Base-by-base conservation (phyloP, 2,329 filamentous ascomycete genomes). In the Xylaria sp. region DNA sequence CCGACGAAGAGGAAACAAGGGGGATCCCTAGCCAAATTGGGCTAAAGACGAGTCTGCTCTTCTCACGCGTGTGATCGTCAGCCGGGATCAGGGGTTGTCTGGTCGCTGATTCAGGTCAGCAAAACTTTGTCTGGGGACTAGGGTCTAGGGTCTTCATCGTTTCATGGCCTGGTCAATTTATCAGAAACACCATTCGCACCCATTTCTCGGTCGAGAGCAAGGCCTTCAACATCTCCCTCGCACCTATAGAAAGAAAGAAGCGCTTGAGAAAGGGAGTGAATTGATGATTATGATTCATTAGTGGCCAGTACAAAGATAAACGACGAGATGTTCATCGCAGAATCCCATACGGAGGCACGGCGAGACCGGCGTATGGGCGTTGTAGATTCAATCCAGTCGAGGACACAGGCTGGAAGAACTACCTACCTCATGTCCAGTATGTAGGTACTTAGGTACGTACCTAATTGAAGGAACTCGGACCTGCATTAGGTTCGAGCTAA, bases 61-160 rank as follows among this genome's bases (percentile, higher is more conserved):
- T 58, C 41, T 61, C 54, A 44, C 51, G 39, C 56, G 66, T 67
- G 52, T 69, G 66, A 69, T 69, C 66, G 55, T 13, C 60, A 20
- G 40, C 56, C 37, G 50, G 63, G 61, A 51, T 56, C 55, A 60
- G 50, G 63, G 60, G 52, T 19, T 49, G 20, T 22, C 48, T 47
- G 54, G 52, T 51, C 40, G 20, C 48, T 58, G 53, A 56, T 54
- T 57, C 61, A 60, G 54, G 54, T 48, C 44, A 18, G 16, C 26
- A 17, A 48, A 24, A 4, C 20, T 26, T 41, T 54, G 51, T 54
- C 51, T 48, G 51, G 48, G 34, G 46, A 54, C 51, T 26, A 16
- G 39, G 39, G 22, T 42, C 51, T 26, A 16, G 39, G 39, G 22
- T 42, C 8, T 44, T 22, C 16, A 39, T 52, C 54, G 64, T 67